Conservation (phyloP, 345 rosid species). For the Theobroma cacao region DNA sequence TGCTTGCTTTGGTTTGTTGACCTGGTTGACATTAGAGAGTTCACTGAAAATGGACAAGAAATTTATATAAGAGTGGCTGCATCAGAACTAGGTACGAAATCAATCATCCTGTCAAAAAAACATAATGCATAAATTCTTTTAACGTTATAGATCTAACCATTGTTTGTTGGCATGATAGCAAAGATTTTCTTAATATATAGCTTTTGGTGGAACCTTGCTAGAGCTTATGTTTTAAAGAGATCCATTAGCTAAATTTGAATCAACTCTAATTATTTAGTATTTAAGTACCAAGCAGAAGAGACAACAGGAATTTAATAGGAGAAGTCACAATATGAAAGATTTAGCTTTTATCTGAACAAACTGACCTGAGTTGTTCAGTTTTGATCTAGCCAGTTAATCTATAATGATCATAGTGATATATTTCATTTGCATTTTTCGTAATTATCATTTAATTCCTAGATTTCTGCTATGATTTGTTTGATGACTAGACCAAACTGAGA, state of each 20-base stretch:
- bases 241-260: too few species aligned
- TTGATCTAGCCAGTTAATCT: too few species aligned
- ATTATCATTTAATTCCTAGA: background rate
- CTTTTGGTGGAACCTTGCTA: background rate
- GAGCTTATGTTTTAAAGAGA: background rate
- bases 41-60: constrained; percentile 30
- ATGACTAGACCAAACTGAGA: background rate
- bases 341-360: too few species aligned
- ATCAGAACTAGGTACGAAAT: constrained; percentile 26
- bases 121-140: too few species aligned
- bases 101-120: background rate
- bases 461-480: background rate
- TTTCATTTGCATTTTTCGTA: background rate
- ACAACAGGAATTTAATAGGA: too few species aligned
- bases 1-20: constrained; percentile 41
- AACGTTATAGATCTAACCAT: background rate
- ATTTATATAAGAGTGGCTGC: constrained; percentile 37
- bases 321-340: too few species aligned
- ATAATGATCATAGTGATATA: too few species aligned
- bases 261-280: too few species aligned
- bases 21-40: constrained; percentile 36
- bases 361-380: too few species aligned
- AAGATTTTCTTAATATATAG: too few species aligned
- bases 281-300: too few species aligned
- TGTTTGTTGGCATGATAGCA: background rate